Evolutionary conservation across 1,139 yeast genomes (phyloP).

Genomic region (Taphrina wiesneri): DNA sequence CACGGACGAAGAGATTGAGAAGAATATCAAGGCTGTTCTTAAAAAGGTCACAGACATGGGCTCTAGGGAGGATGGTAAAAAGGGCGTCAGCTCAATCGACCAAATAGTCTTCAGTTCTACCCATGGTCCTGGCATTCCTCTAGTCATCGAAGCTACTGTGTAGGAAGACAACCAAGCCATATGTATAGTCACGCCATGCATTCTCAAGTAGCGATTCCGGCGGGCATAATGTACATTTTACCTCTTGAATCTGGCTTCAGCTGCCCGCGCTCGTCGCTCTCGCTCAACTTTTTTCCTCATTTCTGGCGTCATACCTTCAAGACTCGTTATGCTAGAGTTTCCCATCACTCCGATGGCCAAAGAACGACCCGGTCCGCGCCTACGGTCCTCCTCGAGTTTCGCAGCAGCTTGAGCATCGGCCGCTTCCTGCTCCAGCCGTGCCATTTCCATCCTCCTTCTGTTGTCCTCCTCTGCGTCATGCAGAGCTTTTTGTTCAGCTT

Average conservation of each 20-base stretch:
- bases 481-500: conserved; percentile 49
- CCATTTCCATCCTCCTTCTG: conserved; percentile 39
- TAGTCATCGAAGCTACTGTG: conserved; percentile 4
- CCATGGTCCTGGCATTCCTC: conserved; percentile 68
- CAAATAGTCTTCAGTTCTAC: conserved; percentile 70
- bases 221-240: background rate
- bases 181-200: background rate
- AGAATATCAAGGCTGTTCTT: conserved; percentile 69
- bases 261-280: conserved; percentile 94
- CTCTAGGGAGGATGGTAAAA: conserved; percentile 54
- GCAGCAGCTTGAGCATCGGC: conserved; percentile 43
- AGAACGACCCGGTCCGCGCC: conserved; percentile 39
- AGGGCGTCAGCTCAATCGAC: conserved; percentile 71
- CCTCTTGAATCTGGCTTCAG: conserved; percentile 71
- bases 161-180: background rate
- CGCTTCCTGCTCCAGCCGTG: conserved; percentile 43
- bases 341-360: conserved; percentile 40
- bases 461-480: conserved; percentile 47
- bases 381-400: conserved; percentile 39
- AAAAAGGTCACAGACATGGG: conserved; percentile 50
- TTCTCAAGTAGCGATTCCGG: background rate
- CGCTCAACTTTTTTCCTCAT: conserved; percentile 79
- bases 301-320: conserved; percentile 56
- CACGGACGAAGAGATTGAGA: conserved; percentile 71
- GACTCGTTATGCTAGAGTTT: conserved; percentile 41